These are phyloP conservation scores for Corymbia maculata DNA, from an alignment of 345 rosid species.

Conservation along the genomic window DNA sequence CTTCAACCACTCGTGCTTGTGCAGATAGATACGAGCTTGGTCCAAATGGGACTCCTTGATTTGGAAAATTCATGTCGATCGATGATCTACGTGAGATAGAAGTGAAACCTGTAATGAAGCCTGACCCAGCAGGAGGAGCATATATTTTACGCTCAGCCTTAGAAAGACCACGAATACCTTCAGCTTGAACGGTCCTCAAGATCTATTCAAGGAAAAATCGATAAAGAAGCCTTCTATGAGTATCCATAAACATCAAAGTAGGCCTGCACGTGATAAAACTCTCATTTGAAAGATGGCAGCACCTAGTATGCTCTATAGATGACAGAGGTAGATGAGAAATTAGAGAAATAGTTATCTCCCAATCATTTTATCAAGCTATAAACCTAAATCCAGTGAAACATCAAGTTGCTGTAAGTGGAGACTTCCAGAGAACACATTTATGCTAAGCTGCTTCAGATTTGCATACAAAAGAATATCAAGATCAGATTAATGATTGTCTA, in stretches of 20 bases:
- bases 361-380: neutral
- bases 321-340: neutral
- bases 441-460: neutral
- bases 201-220: constrained; percentile 29
- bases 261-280: neutral
- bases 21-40: constrained; percentile 81
- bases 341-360: neutral
- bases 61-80: constrained; percentile 34
- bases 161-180: constrained; percentile 81
- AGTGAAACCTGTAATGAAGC: constrained; percentile 77
- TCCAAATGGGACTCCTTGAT: constrained; percentile 62
- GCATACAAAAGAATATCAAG: neutral
- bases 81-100: constrained; percentile 55
- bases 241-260: neutral
- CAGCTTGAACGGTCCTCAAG: constrained; percentile 81
- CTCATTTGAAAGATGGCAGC: neutral
- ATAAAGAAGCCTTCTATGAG: neutral
- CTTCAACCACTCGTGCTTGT: constrained; percentile 85
- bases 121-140: constrained; percentile 87
- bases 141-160: constrained; percentile 59
- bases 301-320: neutral
- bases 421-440: neutral
- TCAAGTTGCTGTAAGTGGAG: neutral
- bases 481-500: neutral
- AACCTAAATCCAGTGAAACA: neutral